Percentiles rank a stretch among this genome's conserved stretches.
Evolutionary conservation across 2,329 filamentous ascomycete species (phyloP).

Genomic region (Curvularia sp.): DNA sequence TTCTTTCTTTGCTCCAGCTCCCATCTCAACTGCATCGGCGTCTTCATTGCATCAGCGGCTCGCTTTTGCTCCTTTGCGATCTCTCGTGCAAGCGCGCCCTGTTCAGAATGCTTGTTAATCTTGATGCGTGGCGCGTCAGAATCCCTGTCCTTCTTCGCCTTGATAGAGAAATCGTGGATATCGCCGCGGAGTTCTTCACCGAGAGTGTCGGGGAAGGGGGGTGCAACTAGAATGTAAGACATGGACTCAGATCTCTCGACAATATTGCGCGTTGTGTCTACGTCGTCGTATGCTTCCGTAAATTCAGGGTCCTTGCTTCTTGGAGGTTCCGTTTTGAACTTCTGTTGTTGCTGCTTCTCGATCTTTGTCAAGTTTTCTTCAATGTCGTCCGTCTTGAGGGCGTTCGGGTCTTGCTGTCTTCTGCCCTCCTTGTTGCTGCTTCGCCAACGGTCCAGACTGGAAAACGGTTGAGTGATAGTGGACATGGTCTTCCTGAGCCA

Average conservation of each 20-base stretch:
- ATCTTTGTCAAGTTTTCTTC: conserved; percentile 18
- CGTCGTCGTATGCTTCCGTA: conserved; percentile 52
- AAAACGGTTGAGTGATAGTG: conserved; percentile 31
- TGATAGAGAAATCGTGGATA: conserved; percentile 69
- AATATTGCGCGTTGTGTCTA: conserved; percentile 77
- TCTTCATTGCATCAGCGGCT: conserved; percentile 42
- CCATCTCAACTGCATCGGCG: conserved; percentile 46
- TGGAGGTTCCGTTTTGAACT: conserved; percentile 17
- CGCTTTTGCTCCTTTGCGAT: conserved; percentile 32
- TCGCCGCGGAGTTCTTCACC: conserved; percentile 84
- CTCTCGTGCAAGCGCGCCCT: conserved; percentile 32
- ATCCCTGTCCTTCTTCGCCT: conserved; percentile 55
- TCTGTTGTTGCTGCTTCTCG: conserved; percentile 19
- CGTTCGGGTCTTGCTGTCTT: conserved; percentile 7
- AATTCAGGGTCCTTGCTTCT: conserved; percentile 21
- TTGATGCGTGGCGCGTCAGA: conserved; percentile 36
- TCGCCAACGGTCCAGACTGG: conserved; percentile 27
- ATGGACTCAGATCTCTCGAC: conserved; percentile 66
- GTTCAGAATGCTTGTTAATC: conserved; percentile 13
- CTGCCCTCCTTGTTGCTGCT: conserved; percentile 13
- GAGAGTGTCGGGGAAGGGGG: conserved; percentile 80
- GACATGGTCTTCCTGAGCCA: conserved; percentile 23
- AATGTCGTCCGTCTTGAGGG: conserved; percentile 9
- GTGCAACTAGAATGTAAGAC: conserved; percentile 76
- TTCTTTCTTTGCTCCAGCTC: conserved; percentile 41